Evolutionary conservation across 2,329 filamentous ascomycete species (phyloP).

Genomic region (Paraconiothyrium brasiliense): DNA sequence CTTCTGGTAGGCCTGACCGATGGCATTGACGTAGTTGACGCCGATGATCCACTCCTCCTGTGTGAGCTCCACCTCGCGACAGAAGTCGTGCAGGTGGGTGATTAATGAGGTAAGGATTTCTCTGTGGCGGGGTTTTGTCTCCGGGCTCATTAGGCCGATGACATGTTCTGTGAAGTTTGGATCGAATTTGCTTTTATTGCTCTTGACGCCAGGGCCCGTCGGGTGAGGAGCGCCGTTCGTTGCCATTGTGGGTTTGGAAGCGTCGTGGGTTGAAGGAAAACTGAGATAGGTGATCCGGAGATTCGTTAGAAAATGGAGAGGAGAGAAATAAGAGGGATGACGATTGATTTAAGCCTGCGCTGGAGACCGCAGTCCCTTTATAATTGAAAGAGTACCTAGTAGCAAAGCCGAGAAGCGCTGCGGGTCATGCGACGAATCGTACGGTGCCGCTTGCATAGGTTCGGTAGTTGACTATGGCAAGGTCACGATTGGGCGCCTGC

Average conservation of each 20-base stretch:
- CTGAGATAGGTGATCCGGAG: neutral
- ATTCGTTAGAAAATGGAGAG: neutral
- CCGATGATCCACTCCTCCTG: slow-evolving; percentile 80
- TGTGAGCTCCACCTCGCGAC: slow-evolving; percentile 79
- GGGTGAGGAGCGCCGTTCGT: neutral
- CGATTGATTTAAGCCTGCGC: neutral
- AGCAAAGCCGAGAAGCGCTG: slow-evolving; percentile 1
- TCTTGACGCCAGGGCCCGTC: neutral
- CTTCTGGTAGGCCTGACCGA: slow-evolving; percentile 73
- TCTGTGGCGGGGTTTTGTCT: slow-evolving; percentile 71
- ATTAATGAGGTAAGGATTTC: slow-evolving; percentile 72
- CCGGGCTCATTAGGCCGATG: slow-evolving; percentile 60
- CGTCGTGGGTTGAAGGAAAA: neutral
- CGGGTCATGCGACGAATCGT: neutral
- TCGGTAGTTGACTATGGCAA: slow-evolving; percentile 4
- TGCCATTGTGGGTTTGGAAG: neutral
- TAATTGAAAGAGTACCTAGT: neutral
- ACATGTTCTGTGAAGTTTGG: slow-evolving; percentile 3
- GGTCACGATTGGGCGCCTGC: neutral
- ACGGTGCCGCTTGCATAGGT: neutral
- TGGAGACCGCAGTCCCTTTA: neutral
- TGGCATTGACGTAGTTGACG: slow-evolving; percentile 77
- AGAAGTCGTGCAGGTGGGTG: slow-evolving; percentile 79
- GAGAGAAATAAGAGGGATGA: neutral
- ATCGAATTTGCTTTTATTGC: neutral